phyloP scores from a whole-genome alignment of 1,139 yeast species.

The Candida sojae region DNA sequence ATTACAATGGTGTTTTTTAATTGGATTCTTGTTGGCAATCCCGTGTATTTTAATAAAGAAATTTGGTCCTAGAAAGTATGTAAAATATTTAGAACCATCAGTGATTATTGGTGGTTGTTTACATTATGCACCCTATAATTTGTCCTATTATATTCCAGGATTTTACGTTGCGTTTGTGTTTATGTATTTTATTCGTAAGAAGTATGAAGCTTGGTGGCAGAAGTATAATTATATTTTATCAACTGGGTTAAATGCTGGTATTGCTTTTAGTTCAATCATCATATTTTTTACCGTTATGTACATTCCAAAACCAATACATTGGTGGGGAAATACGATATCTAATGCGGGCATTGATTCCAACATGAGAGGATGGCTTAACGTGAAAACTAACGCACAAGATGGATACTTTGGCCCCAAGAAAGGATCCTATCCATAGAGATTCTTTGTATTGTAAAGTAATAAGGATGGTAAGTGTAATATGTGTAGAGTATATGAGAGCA shows the following conservation, averaged over 20 bases:
- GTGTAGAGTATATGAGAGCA: too few species aligned
- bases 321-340: slow-evolving; percentile 62
- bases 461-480: too few species aligned
- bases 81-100: slow-evolving; percentile 44
- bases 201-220: slow-evolving; percentile 54
- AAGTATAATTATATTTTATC: slow-evolving; percentile 57
- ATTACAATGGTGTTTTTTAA: slow-evolving; percentile 53
- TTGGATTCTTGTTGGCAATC: slow-evolving; percentile 51
- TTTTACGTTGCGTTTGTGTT: slow-evolving; percentile 40
- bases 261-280: slow-evolving; percentile 50
- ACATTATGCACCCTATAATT: slow-evolving; percentile 50
- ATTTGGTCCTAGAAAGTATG: slow-evolving; percentile 29
- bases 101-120: slow-evolving; percentile 42
- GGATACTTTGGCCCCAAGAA: slow-evolving; percentile 51
- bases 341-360: slow-evolving; percentile 44
- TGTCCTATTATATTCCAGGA: slow-evolving; percentile 48
- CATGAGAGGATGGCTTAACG: slow-evolving; percentile 25
- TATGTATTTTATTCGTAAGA: slow-evolving; percentile 46
- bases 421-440: slow-evolving; percentile 37
- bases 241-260: slow-evolving; percentile 54
- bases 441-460: too few species aligned
- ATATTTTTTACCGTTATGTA: slow-evolving; percentile 56
- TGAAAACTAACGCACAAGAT: slow-evolving; percentile 27
- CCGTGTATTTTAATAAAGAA: slow-evolving; percentile 43
- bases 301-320: slow-evolving; percentile 33